Conservation (phyloP, 345 rosid species). For the Carallia brachiata region DNA sequence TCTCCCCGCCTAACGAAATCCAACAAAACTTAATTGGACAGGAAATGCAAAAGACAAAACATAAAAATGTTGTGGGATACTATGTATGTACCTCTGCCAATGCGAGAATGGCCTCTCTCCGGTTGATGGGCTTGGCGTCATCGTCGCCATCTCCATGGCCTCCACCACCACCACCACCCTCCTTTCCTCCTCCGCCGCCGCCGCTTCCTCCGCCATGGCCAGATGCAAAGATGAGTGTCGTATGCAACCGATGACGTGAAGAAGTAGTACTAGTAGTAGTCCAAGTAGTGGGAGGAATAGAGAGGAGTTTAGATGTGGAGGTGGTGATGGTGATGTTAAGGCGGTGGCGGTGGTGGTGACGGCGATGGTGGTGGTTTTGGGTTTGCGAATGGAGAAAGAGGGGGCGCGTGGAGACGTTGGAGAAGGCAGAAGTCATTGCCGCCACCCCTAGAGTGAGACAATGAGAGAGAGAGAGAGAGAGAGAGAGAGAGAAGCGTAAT, state of each 20-base stretch:
- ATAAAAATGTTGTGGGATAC: too few relatives aligned
- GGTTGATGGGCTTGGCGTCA: constrained; percentile 36
- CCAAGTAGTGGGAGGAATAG: too few relatives aligned
- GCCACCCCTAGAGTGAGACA: too few relatives aligned
- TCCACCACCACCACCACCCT: constrained; percentile 24
- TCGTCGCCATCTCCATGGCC: too few relatives aligned
- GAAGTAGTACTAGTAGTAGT: background rate
- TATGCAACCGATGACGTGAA: background rate
- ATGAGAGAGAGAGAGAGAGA: too few relatives aligned
- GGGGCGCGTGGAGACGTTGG: constrained; percentile 24
- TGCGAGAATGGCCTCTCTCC: constrained; percentile 42
- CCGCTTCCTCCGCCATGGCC: constrained; percentile 37
- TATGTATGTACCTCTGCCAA: constrained; percentile 38
- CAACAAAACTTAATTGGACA: constrained; percentile 2
- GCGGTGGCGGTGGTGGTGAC: constrained; percentile 5
- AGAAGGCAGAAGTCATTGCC: constrained; percentile 10
- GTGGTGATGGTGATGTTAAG: constrained; percentile 11
- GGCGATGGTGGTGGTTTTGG: constrained; percentile 11
- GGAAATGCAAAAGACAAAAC: background rate
- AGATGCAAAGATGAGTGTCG: constrained; percentile 21
- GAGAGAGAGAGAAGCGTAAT: too few relatives aligned
- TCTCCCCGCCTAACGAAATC: constrained; percentile 35
- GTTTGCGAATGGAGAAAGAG: constrained; percentile 12
- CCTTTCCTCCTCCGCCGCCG: background rate
- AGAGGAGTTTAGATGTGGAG: constrained; percentile 7